These are phyloP conservation scores for Russula virescens DNA, from an alignment of 768 basidiomycete species.

Conservation along the genomic window DNA sequence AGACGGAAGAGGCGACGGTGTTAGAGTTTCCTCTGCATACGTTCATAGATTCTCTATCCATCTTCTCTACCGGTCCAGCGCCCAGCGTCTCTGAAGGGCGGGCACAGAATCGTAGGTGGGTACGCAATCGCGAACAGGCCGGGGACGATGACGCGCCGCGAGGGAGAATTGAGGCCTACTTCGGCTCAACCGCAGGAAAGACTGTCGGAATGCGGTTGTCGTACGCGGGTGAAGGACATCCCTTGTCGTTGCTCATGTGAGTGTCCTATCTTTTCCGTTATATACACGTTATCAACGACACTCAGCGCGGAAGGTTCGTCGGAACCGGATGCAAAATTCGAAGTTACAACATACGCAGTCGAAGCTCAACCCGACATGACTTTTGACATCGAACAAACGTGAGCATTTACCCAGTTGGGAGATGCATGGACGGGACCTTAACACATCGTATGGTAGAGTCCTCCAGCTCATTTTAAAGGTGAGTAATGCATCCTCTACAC, in stretches of 20 bases:
- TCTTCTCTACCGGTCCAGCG: conserved; percentile 72
- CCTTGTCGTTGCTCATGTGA: conserved; percentile 73
- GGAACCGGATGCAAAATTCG: conserved; percentile 83
- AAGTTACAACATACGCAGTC: conserved; percentile 79
- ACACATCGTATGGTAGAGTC: conserved; percentile 7
- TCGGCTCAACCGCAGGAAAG: conserved; percentile 46
- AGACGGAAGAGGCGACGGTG: conserved; percentile 33
- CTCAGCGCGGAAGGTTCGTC: conserved; percentile 67
- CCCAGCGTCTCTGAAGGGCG: conserved; percentile 26
- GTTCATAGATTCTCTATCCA: conserved; percentile 85
- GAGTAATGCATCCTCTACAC: conserved; percentile 65
- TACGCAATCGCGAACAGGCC: conserved; percentile 40
- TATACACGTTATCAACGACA: not conserved
- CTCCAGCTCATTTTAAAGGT: conserved; percentile 39
- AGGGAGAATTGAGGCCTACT: conserved; percentile 53
- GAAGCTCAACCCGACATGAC: conserved; percentile 76
- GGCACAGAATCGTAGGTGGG: conserved; percentile 44
- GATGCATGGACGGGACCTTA: not conserved
- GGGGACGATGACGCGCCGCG: conserved; percentile 37
- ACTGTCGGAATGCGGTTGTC: conserved; percentile 81
- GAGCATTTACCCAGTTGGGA: conserved; percentile 24
- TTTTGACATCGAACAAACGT: conserved; percentile 66
- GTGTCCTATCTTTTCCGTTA: conserved; percentile 25
- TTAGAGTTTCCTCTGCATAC: conserved; percentile 84
- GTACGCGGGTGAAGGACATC: conserved; percentile 73